Percentiles rank a stretch among this genome's conserved stretches.
phyloP scores from a whole-genome alignment of 73 alveolate species.

The Blepharisma japonicum region DNA sequence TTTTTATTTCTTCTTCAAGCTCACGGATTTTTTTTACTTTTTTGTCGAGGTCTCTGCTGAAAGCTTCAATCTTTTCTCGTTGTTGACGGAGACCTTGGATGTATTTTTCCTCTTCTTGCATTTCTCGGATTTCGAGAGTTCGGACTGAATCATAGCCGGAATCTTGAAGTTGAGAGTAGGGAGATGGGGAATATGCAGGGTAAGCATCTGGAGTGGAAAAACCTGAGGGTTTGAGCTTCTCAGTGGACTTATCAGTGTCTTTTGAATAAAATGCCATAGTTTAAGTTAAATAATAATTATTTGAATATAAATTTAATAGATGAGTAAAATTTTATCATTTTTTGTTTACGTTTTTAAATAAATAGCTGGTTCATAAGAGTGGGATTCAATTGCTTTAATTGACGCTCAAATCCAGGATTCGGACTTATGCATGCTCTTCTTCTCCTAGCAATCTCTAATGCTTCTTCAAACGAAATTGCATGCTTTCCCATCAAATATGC shows the following conservation, averaged over 20 bases:
- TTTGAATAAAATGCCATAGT: too few relatives aligned
- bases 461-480: slow-evolving; percentile 23
- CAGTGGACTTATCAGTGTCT: too few relatives aligned
- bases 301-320: too few relatives aligned
- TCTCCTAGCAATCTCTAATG: slow-evolving; percentile 31
- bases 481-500: slow-evolving; percentile 42
- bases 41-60: slow-evolving; percentile 10
- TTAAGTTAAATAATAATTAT: too few relatives aligned
- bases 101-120: slow-evolving; percentile 26
- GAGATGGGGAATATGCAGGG: too few relatives aligned
- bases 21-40: background rate
- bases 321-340: too few relatives aligned
- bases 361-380: background rate
- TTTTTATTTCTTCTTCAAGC: background rate
- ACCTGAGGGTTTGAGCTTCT: too few relatives aligned
- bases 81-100: slow-evolving; percentile 9
- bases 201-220: too few relatives aligned
- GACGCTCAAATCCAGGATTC: slow-evolving; percentile 46
- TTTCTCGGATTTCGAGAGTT: slow-evolving; percentile 2
- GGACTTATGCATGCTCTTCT: slow-evolving; percentile 41
- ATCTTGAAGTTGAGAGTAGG: too few relatives aligned
- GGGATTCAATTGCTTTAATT: background rate
- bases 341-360: too few relatives aligned
- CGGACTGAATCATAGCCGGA: slow-evolving; percentile 1
- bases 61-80: slow-evolving; percentile 5